Percentiles rank a stretch among this genome's conserved stretches.
phyloP scores from a whole-genome alignment of 108 stramenopile species.

The Cyclotella distinguenda region DNA sequence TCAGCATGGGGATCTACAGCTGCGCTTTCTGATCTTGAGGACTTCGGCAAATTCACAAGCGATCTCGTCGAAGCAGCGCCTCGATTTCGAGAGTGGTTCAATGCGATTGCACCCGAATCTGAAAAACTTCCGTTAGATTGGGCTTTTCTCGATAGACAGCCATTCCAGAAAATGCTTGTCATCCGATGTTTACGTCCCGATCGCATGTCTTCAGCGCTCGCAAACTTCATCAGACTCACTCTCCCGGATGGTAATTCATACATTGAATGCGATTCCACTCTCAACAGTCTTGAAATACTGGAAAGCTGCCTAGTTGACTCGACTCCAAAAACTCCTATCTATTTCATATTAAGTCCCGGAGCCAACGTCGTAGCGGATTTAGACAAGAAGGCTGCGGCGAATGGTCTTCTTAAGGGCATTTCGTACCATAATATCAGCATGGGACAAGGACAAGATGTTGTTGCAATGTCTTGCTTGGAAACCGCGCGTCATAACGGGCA shows the following conservation, averaged over 20 bases:
- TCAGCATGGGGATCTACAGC: conserved; percentile 70
- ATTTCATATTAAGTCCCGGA: conserved; percentile 90
- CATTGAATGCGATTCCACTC: conserved; percentile 85
- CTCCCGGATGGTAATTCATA: conserved; percentile 78
- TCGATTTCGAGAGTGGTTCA: conserved; percentile 91
- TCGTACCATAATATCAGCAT: conserved; percentile 92
- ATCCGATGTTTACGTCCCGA: conserved; percentile 88
- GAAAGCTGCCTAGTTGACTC: conserved; percentile 73
- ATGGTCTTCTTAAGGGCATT: conserved; percentile 80
- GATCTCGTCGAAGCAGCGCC: conserved; percentile 90
- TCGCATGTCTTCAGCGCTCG: conserved; percentile 76
- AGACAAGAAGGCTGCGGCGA: conserved; percentile 77
- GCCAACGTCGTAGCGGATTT: conserved; percentile 90
- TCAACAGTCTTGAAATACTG: conserved; percentile 79
- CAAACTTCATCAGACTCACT: conserved; percentile 68
- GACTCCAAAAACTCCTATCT: conserved; percentile 85
- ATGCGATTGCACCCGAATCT: conserved; percentile 77
- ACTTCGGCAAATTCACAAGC: conserved; percentile 74
- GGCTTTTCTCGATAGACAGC: conserved; percentile 79
- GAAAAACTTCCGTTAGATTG: conserved; percentile 93
- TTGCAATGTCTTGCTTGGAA: conserved; percentile 87
- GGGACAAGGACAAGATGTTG: conserved; percentile 91
- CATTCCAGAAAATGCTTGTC: conserved; percentile 92
- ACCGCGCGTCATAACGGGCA: conserved; percentile 88
- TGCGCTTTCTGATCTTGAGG: conserved; percentile 78